Percentiles rank a stretch among this genome's conserved stretches.
Evolutionary conservation across 768 basidiomycete genomes (phyloP).

Genomic region (Scleroderma citrinum): DNA sequence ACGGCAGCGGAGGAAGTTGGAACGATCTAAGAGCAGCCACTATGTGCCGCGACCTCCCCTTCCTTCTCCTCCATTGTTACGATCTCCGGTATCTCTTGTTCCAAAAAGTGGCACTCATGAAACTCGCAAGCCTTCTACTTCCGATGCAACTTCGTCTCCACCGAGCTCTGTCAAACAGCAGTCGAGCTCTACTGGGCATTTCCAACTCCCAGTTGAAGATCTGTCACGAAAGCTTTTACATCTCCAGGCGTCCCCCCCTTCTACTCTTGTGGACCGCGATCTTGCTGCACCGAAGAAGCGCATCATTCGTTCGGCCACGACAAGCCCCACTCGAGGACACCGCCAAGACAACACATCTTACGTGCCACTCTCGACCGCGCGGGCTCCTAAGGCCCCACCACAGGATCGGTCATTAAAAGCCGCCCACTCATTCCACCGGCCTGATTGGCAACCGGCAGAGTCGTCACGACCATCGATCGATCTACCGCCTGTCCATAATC

Average conservation of each 20-base stretch:
- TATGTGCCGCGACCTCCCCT: conserved; percentile 12
- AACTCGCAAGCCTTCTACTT: conserved; percentile 28
- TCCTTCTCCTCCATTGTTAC: conserved; percentile 11
- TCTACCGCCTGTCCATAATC: conserved; percentile 19
- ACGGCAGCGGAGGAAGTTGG: conserved; percentile 48
- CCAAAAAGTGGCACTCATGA: conserved; percentile 35
- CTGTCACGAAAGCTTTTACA: conserved; percentile 51
- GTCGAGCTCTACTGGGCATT: conserved; percentile 41
- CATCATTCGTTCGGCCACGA: conserved; percentile 10
- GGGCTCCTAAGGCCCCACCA: conserved; percentile 14
- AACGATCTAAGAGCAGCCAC: conserved; percentile 32
- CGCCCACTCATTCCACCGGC: conserved; percentile 59
- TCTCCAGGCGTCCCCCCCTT: conserved; percentile 34
- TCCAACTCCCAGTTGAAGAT: conserved; percentile 48
- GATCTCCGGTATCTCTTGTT: conserved; percentile 23
- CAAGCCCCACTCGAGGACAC: conserved; percentile 18
- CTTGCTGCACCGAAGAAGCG: conserved; percentile 11
- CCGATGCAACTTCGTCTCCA: conserved; percentile 17
- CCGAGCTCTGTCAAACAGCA: conserved; percentile 27
- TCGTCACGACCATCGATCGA: conserved; percentile 30
- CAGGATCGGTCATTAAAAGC: conserved; percentile 35
- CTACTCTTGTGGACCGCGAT: conserved; percentile 6
- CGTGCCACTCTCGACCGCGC: conserved; percentile 16
- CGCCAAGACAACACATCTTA: conserved; percentile 8
- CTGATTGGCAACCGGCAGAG: conserved; percentile 32